A percentile compares a stretch with the other conserved stretches of the same genome.
Conservation (phyloP, 2,329 filamentous ascomycete genomes). For the Aphanoascus verrucosus region DNA sequence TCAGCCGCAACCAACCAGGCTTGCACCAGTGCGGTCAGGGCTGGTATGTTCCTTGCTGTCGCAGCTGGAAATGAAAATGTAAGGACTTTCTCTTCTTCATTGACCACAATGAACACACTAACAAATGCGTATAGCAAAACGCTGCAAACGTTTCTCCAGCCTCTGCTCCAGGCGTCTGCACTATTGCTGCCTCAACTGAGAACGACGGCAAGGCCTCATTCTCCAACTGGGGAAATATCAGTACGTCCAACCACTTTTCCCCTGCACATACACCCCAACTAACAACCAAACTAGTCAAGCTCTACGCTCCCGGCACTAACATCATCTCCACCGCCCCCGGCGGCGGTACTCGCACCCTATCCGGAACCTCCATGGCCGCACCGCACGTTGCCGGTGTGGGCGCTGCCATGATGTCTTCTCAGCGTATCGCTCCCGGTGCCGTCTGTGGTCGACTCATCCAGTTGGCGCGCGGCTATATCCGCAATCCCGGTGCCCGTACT, state of each 20-base stretch:
- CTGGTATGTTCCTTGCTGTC: slow-evolving; percentile 33
- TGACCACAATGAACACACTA: not conserved
- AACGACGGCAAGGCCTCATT: slow-evolving; percentile 28
- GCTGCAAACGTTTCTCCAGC: slow-evolving; percentile 30
- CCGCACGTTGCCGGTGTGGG: slow-evolving; percentile 44
- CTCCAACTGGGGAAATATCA: slow-evolving; percentile 35
- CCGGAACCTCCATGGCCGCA: slow-evolving; percentile 29
- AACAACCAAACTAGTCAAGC: slow-evolving; percentile 32
- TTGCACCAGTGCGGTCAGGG: slow-evolving; percentile 26
- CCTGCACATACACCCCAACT: not conserved
- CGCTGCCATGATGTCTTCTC: slow-evolving; percentile 42
- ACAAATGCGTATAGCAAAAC: slow-evolving; percentile 18
- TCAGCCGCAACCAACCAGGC: slow-evolving; percentile 32
- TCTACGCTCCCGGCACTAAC: slow-evolving; percentile 47
- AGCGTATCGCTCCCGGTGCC: slow-evolving; percentile 36
- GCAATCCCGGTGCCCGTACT: slow-evolving; percentile 17
- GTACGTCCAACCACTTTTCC: slow-evolving; percentile 1
- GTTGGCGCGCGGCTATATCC: slow-evolving; percentile 35
- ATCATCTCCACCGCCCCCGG: slow-evolving; percentile 42
- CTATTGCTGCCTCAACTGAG: slow-evolving; percentile 30
- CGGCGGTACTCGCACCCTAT: slow-evolving; percentile 37
- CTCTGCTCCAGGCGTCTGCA: slow-evolving; percentile 29
- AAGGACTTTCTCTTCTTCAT: slow-evolving; percentile 7
- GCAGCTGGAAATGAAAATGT: slow-evolving; percentile 34
- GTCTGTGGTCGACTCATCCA: slow-evolving; percentile 43